Conservation (phyloP, 2,329 filamentous ascomycete genomes). For the Mycogone perniciosa region DNA sequence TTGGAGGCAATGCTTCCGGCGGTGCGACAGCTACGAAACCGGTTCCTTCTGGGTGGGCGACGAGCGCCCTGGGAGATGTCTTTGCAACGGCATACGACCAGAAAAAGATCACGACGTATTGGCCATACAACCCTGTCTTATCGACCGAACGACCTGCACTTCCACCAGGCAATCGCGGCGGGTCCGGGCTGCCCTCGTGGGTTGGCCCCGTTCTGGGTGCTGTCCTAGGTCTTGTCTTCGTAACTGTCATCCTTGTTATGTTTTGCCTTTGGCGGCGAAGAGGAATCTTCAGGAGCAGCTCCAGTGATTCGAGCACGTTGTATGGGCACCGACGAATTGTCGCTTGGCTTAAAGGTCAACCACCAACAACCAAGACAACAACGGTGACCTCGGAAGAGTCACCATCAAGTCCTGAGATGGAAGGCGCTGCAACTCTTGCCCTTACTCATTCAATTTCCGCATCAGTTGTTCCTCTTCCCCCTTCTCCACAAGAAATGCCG, state of each 20-base stretch:
- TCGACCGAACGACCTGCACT: no score
- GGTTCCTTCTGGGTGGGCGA: constrained; percentile 49
- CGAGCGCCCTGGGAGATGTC: constrained; percentile 41
- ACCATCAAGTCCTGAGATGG: constrained; percentile 33
- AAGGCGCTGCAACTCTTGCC: constrained; percentile 24
- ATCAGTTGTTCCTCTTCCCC: background rate
- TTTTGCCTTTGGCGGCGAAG: constrained; percentile 49
- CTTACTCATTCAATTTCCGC: constrained; percentile 5
- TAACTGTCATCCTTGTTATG: constrained; percentile 45
- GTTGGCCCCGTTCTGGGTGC: constrained; percentile 57
- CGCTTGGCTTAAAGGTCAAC: constrained; percentile 46
- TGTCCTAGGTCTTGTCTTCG: constrained; percentile 50
- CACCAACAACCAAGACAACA: constrained; percentile 35
- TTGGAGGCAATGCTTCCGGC: constrained; percentile 61
- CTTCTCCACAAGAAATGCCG: constrained; percentile 34
- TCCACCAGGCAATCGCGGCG: constrained; percentile 12
- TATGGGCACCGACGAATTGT: constrained; percentile 43
- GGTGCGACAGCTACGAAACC: constrained; percentile 65
- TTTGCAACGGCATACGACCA: constrained; percentile 52
- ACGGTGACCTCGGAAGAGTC: constrained; percentile 40
- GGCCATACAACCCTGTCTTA: constrained; percentile 46
- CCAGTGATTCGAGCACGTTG: constrained; percentile 36
- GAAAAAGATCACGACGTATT: constrained; percentile 51
- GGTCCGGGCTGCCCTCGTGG: constrained; percentile 44
- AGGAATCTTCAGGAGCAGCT: constrained; percentile 30